Conservation (phyloP, 2,329 filamentous ascomycete genomes). For the Neophaeococcomyces mojaviensis region DNA sequence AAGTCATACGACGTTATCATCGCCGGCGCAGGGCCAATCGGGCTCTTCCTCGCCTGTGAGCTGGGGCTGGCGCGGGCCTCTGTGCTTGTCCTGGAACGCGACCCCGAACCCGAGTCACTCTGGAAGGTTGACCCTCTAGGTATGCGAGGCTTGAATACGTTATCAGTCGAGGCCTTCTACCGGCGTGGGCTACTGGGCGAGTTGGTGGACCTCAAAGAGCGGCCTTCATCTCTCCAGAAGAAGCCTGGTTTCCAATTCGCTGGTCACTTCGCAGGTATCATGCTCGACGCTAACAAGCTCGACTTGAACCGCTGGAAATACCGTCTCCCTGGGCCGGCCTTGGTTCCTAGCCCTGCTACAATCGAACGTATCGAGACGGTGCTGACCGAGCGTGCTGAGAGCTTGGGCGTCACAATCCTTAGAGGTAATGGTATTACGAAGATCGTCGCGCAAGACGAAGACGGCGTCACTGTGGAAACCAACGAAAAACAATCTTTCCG, state of each 20-base stretch:
- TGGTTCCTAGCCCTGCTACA: conserved; percentile 13
- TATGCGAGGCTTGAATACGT: conserved; percentile 28
- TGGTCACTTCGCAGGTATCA: conserved; percentile 28
- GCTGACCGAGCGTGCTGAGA: conserved; percentile 14
- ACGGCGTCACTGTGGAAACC: conserved; percentile 12
- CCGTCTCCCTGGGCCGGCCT: conserved; percentile 7
- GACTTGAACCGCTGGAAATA: conserved; percentile 25
- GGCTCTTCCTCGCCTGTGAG: conserved; percentile 36
- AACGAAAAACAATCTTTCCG: conserved; percentile 18
- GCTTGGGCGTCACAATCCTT: conserved; percentile 20
- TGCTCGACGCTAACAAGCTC: conserved; percentile 28
- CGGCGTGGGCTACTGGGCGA: conserved; percentile 33
- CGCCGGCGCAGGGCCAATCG: conserved; percentile 40
- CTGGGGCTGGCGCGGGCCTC: conserved; percentile 27
- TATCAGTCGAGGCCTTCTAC: conserved; percentile 31
- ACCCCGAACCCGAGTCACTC: conserved; percentile 17
- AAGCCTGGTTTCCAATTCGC: conserved; percentile 25
- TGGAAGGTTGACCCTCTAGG: conserved; percentile 25
- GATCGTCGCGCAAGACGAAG: conserved; percentile 11
- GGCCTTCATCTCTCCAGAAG: conserved; percentile 13
- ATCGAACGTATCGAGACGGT: conserved; percentile 19
- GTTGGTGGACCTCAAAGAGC: conserved; percentile 16
- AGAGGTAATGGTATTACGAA: conserved; percentile 23
- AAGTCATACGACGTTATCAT: conserved; percentile 32
- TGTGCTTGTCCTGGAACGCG: conserved; percentile 33